These are phyloP conservation scores for Strigomonas galati DNA, from an alignment of 208 protist species.

Conservation along the genomic window DNA sequence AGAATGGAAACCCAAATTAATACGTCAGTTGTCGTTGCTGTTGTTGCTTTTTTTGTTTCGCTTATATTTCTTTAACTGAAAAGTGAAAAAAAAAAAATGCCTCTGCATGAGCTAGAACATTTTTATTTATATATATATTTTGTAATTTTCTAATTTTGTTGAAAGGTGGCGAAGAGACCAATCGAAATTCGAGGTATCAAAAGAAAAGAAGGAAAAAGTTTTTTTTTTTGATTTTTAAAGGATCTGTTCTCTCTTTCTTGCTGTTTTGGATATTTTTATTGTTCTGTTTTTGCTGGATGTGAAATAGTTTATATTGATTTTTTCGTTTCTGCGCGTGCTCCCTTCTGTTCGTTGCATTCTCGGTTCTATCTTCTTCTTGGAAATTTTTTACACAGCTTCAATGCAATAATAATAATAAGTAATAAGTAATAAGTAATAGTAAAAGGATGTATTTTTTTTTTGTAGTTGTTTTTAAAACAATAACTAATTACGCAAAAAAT, in stretches of 20 bases:
- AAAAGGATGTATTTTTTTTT: no score
- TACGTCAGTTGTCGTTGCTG: neutral
- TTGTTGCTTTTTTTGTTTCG: neutral
- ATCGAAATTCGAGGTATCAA: neutral
- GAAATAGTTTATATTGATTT: no score
- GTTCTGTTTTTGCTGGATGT: neutral
- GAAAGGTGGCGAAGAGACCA: no score
- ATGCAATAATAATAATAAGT: no score
- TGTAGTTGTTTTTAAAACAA: no score
- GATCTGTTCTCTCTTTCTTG: neutral
- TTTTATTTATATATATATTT: conserved; percentile 1
- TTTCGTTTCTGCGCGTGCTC: no score
- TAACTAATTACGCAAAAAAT: no score
- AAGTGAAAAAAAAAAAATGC: neutral
- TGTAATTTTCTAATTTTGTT: neutral
- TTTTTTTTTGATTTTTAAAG: neutral
- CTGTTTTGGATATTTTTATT: neutral
- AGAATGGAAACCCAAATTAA: neutral
- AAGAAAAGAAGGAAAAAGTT: neutral
- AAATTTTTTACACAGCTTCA: no score
- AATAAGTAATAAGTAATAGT: no score
- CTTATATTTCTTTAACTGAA: neutral
- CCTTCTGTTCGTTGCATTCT: no score
- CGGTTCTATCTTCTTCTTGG: no score
- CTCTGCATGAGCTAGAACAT: neutral